Percentiles rank a stretch among this genome's conserved stretches.
These are phyloP conservation scores for Albugo laibachii DNA, from an alignment of 352 stramenopile genomes.

Conservation along the genomic window DNA sequence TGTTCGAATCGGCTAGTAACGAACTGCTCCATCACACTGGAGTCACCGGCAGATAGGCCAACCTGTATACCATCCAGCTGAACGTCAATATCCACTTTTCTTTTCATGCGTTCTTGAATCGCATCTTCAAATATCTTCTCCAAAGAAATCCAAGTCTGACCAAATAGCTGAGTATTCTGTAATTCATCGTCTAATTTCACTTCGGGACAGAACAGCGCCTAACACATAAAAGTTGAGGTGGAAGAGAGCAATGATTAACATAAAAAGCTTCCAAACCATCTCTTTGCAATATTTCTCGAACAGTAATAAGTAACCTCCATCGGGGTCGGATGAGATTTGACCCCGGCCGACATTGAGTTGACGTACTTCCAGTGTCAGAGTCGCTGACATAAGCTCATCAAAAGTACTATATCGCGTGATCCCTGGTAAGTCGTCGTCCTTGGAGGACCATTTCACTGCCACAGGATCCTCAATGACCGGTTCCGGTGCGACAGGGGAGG, in stretches of 20 bases:
- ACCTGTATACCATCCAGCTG: conserved; percentile 13
- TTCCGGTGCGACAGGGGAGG: conserved; percentile 7
- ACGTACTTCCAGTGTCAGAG: conserved; percentile 68
- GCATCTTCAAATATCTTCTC: conserved; percentile 82
- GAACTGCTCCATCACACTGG: conserved; percentile 20
- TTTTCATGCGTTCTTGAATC: conserved; percentile 70
- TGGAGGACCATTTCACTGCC: conserved; percentile 41
- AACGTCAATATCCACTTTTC: conserved; percentile 30
- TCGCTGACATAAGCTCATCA: conserved; percentile 80
- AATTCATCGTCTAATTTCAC: conserved; percentile 61
- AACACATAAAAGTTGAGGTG: conserved; percentile 4
- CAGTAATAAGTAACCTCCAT: conserved; percentile 59
- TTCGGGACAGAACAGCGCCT: conserved; percentile 19
- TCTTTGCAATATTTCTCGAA: conserved; percentile 78
- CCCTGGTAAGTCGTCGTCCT: conserved; percentile 40
- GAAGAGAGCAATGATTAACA: background rate
- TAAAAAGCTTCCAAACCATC: conserved; percentile 17
- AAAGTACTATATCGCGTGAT: conserved; percentile 81
- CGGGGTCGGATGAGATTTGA: conserved; percentile 69
- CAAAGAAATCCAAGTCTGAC: conserved; percentile 73
- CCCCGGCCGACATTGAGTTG: conserved; percentile 60
- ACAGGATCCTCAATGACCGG: conserved; percentile 66
- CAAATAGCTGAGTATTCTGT: conserved; percentile 70
- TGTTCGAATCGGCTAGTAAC: conserved; percentile 77
- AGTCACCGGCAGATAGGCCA: background rate